phyloP scores from a whole-genome alignment of 108 stramenopile species.

The Cyclotella choctawhatcheeana region DNA sequence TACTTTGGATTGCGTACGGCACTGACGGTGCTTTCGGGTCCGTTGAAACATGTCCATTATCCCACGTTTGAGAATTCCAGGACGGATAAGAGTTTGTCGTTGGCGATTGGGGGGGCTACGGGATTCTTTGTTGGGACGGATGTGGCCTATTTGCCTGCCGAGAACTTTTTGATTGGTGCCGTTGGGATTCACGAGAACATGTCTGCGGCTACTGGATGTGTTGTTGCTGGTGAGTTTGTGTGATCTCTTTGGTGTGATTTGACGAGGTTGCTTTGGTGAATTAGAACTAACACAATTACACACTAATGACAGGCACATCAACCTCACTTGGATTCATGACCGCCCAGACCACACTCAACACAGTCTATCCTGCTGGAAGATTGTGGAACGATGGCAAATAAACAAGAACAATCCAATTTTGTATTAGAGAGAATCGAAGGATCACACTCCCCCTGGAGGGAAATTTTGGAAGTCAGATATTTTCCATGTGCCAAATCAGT shows the following conservation, averaged over 20 bases:
- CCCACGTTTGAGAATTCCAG: slow-evolving; percentile 74
- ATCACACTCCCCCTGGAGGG: too few relatives aligned
- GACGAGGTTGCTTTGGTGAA: neutral
- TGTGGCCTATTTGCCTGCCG: slow-evolving; percentile 77
- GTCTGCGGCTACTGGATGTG: slow-evolving; percentile 62
- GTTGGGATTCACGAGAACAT: slow-evolving; percentile 78
- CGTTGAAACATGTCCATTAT: slow-evolving; percentile 57
- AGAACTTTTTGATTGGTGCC: slow-evolving; percentile 81
- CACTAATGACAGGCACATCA: slow-evolving; percentile 35
- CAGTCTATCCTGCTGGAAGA: slow-evolving; percentile 68
- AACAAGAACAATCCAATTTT: neutral
- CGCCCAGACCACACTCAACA: slow-evolving; percentile 67
- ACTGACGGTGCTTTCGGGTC: slow-evolving; percentile 61
- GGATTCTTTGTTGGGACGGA: slow-evolving; percentile 89
- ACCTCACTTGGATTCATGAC: slow-evolving; percentile 74
- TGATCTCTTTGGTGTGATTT: neutral
- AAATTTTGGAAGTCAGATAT: neutral
- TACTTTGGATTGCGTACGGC: slow-evolving; percentile 70
- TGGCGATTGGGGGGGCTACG: slow-evolving; percentile 84
- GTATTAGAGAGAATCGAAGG: too few relatives aligned
- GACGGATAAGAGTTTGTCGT: slow-evolving; percentile 65
- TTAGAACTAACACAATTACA: neutral
- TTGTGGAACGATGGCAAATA: slow-evolving; percentile 77
- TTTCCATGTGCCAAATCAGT: neutral
- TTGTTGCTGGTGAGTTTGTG: slow-evolving; percentile 61